Evolutionary conservation across 768 basidiomycete species (phyloP).

Genomic region (Rickenella mellea): DNA sequence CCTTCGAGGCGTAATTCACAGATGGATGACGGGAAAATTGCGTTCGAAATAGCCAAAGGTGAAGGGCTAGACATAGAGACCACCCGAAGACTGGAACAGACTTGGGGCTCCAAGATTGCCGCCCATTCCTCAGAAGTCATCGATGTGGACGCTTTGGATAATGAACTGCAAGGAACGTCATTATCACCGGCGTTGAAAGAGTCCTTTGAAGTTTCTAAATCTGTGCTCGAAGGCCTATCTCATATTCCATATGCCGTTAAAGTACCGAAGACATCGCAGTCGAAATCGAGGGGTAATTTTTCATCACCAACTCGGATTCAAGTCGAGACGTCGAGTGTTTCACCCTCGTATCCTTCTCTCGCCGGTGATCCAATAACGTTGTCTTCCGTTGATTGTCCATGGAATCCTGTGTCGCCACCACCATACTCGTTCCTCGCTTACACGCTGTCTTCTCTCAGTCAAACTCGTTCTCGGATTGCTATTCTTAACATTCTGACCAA

Average conservation of each 20-base stretch:
- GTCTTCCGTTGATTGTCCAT: conserved; percentile 31
- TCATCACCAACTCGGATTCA: too few relatives aligned
- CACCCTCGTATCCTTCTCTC: conserved; percentile 20
- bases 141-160: conserved; percentile 2
- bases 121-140: too few relatives aligned
- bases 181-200: too few relatives aligned
- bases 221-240: too few relatives aligned
- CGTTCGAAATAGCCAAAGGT: conserved; percentile 3
- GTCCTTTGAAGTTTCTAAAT: too few relatives aligned
- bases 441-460: conserved; percentile 47
- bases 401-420: conserved; percentile 27
- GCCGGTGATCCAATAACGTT: conserved; percentile 43
- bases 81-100: conserved; percentile 1
- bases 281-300: too few relatives aligned
- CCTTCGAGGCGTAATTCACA: conserved; percentile 10
- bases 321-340: too few relatives aligned
- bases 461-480: conserved; percentile 62
- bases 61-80: conserved; percentile 5
- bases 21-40: conserved; percentile 4
- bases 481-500: conserved; percentile 69
- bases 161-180: too few relatives aligned
- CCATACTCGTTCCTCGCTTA: conserved; percentile 69
- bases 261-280: too few relatives aligned
- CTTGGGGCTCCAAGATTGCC: conserved; percentile 2
- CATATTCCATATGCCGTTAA: too few relatives aligned